Conservation (phyloP, 305 asterid species). For the Plantago coronopus region DNA sequence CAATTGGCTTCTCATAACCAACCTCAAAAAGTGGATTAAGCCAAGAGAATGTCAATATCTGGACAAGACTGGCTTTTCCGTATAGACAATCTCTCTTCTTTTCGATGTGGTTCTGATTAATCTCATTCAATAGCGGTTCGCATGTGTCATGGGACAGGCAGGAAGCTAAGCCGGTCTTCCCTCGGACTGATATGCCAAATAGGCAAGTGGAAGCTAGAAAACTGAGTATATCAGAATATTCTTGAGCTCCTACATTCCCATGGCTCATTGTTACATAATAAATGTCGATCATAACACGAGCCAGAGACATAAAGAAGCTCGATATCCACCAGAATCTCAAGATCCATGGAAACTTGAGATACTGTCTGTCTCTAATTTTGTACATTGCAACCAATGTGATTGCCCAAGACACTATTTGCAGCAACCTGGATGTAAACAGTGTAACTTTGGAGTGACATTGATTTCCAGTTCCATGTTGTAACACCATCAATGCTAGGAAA, state of each 20-base stretch:
- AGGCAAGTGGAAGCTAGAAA: conserved; percentile 57
- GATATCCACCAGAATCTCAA: too few relatives aligned
- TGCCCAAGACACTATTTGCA: conserved; percentile 60
- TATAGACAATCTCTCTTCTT: conserved; percentile 56
- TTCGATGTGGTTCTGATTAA: conserved; percentile 34
- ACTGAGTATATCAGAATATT: conserved; percentile 42
- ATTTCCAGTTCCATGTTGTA: conserved; percentile 26
- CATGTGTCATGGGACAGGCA: conserved; percentile 31
- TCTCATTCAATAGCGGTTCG: conserved; percentile 58
- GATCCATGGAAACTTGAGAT: too few relatives aligned
- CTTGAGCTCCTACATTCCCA: conserved; percentile 33
- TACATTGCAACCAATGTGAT: conserved; percentile 47
- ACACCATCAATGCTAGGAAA: conserved; percentile 31
- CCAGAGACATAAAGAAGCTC: conserved; percentile 58
- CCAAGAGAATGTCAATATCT: conserved; percentile 90
- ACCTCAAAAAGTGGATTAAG: conserved; percentile 75
- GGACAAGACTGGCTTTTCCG: conserved; percentile 63
- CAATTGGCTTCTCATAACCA: conserved; percentile 60
- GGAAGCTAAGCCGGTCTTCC: conserved; percentile 43
- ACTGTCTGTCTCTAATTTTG: conserved; percentile 28
- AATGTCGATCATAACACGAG: conserved; percentile 42
- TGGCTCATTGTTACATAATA: conserved; percentile 28
- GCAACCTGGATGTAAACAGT: conserved; percentile 49
- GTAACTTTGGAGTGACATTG: conserved; percentile 40
- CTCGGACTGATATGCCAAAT: conserved; percentile 51